Evolutionary conservation across 306 rosid genomes (phyloP), one percentile per base, ranked within the genome.

Genomic region (Ammopiptanthus mongolicus): DNA sequence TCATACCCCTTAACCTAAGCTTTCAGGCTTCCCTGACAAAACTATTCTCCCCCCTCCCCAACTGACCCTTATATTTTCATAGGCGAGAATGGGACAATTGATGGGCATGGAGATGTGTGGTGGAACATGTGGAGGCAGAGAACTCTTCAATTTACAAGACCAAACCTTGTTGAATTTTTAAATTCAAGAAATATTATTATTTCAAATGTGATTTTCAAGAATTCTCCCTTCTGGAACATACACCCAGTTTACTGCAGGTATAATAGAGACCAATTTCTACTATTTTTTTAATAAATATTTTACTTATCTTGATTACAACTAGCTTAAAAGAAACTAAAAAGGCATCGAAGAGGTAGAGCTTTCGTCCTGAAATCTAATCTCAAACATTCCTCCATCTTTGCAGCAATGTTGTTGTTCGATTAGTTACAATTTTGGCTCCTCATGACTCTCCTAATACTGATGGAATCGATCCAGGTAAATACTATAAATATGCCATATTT

Each of bases 111-210:
- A 72, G 88, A 78, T 50, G 87, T 84, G 11, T 95, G 99, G 97
- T 95, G 99, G 99, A 90, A 92, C 84, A 90, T 92, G 97, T 95
- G 99, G 99, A 92, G 93, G 84, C 84, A 84, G 75, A 81, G 89
- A 81, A 90, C 98, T 61, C 96, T 95, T 55, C 67, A 78, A 57
- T 95, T 37, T 78, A 92, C 99, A n/a, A 90, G 99, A 66, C 99
- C 97, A 7, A 86, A 61, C 84, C 97, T 92, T 6, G 65, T 92
- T 42, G 98, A 95, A 67, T 92, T 95, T 79, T 6, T 92, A 47
- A 96, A 90, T 74, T 92, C 98, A 14, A 78, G 41, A 50, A 59
- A 90, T 77, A 90, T 96, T 73, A 74, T 91, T 69, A 91, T 95
- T 74, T 87, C 98, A 17, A 84, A 88, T 71, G 91, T 92, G 77